Conservation (phyloP, 257 asterid genomes). For the Solanum boliviense region DNA sequence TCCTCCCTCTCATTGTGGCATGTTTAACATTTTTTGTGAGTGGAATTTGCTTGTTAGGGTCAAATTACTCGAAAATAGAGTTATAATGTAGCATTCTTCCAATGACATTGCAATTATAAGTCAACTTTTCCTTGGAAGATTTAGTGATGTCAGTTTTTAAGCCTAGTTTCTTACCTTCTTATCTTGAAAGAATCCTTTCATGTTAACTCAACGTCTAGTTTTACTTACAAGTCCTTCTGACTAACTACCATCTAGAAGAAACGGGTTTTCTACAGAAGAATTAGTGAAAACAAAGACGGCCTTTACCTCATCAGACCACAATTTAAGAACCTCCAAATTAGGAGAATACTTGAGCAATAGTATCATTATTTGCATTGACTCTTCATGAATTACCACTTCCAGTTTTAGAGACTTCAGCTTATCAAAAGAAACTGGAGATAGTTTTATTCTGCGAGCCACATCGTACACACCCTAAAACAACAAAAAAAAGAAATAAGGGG, state of each 20-base stretch:
- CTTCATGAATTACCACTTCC: background rate
- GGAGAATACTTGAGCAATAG: background rate
- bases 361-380: background rate
- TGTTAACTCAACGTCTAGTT: background rate
- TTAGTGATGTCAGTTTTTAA: background rate
- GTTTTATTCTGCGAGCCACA: background rate
- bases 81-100: background rate
- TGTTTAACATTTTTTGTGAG: background rate
- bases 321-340: background rate
- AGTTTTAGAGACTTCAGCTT: background rate
- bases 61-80: background rate
- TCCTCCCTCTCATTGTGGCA: background rate
- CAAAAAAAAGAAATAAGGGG: background rate
- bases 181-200: background rate
- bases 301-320: background rate
- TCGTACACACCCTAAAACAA: background rate
- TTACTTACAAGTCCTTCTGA: background rate
- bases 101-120: background rate
- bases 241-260: background rate
- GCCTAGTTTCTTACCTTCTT: background rate
- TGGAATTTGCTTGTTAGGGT: background rate
- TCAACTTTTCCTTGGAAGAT: background rate
- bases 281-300: background rate
- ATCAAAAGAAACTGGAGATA: background rate
- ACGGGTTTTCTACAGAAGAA: background rate